Conservation (phyloP, 352 stramenopile species). For the Pythium brachiatum region DNA sequence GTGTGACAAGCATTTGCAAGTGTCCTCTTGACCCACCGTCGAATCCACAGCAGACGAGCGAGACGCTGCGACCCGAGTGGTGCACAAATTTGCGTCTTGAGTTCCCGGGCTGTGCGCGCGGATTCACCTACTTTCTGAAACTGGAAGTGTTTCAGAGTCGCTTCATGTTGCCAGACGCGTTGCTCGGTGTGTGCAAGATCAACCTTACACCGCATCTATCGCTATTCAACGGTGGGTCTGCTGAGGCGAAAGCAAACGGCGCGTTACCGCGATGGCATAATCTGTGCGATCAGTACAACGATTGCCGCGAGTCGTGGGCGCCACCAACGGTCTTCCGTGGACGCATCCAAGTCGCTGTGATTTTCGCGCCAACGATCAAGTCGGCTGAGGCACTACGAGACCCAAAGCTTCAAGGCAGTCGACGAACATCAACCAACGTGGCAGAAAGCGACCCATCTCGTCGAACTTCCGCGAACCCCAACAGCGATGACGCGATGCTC, state of each 20-base stretch:
- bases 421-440: constrained; percentile 1
- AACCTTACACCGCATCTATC: constrained; percentile 84
- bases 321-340: constrained; percentile 79
- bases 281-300: constrained; percentile 85
- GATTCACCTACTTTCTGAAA: constrained; percentile 77
- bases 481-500: constrained; percentile 42
- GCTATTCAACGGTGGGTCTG: constrained; percentile 64
- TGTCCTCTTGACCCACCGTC: constrained; percentile 25
- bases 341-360: constrained; percentile 72
- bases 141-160: constrained; percentile 83
- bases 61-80: constrained; percentile 58
- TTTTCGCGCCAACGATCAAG: constrained; percentile 68
- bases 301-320: constrained; percentile 83
- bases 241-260: constrained; percentile 78
- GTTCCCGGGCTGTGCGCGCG: constrained; percentile 71
- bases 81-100: constrained; percentile 69
- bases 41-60: constrained; percentile 26
- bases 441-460: constrained; percentile 18
- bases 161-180: constrained; percentile 76
- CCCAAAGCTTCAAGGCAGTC: constrained; percentile 41
- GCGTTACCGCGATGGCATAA: constrained; percentile 82
- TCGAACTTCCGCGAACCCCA: not conserved
- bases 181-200: constrained; percentile 82
- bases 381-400: constrained; percentile 45
- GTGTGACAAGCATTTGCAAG: constrained; percentile 75